Conservation (phyloP, 176 grass and related monocot genomes). For the Hordeum marinum region DNA sequence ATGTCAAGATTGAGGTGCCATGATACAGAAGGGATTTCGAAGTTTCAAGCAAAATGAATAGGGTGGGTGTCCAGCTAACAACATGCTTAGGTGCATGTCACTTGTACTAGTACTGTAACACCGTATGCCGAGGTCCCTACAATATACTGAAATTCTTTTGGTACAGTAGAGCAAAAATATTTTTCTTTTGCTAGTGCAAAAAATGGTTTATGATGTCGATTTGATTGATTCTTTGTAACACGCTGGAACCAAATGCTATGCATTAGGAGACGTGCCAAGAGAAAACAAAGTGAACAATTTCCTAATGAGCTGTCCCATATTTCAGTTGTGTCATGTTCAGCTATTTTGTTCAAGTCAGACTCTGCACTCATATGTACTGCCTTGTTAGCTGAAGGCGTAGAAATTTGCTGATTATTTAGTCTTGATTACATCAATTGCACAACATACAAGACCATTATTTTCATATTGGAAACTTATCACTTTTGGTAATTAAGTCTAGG, state of each 20-base stretch:
- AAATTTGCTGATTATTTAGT: neutral
- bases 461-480: neutral
- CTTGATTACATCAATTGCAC: neutral
- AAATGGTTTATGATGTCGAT: constrained; percentile 13
- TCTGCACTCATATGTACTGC: neutral
- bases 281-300: neutral
- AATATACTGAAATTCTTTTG: constrained; percentile 31
- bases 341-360: constrained; percentile 3
- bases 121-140: constrained; percentile 18
- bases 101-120: neutral
- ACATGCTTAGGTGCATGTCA: constrained; percentile 7
- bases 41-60: constrained; percentile 4
- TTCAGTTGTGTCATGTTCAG: neutral
- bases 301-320: neutral
- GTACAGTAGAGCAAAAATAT: constrained; percentile 3
- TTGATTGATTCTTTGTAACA: constrained; percentile 23
- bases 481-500: neutral
- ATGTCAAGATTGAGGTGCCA: constrained; percentile 36
- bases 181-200: constrained; percentile 21
- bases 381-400: neutral
- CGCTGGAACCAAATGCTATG: neutral
- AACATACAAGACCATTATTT: neutral
- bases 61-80: constrained; percentile 7
- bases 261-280: neutral
- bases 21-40: neutral